Evolutionary conservation across 2,329 filamentous ascomycete genomes (phyloP).

Genomic region (Alternaria burnsii): DNA sequence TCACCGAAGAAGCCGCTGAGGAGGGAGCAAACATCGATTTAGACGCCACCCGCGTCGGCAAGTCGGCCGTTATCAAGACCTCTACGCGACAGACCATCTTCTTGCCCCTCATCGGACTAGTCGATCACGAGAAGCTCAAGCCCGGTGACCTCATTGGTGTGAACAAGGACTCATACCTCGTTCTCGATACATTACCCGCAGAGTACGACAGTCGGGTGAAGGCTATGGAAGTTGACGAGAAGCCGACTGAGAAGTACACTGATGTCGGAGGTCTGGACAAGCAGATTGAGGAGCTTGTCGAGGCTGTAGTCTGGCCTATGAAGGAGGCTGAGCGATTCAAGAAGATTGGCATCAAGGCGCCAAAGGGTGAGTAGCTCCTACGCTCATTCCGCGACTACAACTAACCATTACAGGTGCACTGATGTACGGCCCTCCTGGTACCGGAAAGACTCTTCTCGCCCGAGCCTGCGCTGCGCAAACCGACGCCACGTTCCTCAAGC

Average conservation of each 20-base stretch:
- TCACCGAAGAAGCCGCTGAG: conserved; percentile 92
- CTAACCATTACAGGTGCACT: conserved; percentile 70
- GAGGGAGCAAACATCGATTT: conserved; percentile 99
- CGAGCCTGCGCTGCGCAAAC: conserved; percentile 97
- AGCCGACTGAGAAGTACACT: conserved; percentile 98
- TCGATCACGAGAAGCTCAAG: conserved; percentile 94
- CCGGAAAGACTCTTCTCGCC: conserved; percentile 89
- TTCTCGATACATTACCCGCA: conserved; percentile 93
- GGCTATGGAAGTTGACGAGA: conserved; percentile 99
- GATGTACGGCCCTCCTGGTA: conserved; percentile 96
- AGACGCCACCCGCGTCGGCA: conserved; percentile 94
- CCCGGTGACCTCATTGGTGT: conserved; percentile 97
- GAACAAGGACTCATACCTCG: conserved; percentile 98
- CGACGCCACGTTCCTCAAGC: conserved; percentile 97
- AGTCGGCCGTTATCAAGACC: conserved; percentile 99
- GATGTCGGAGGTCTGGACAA: conserved; percentile 98
- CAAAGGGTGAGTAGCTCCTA: conserved; percentile 75
- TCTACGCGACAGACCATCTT: conserved; percentile 99
- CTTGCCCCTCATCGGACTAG: conserved; percentile 93
- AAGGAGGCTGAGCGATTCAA: conserved; percentile 99
- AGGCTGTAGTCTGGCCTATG: conserved; percentile 99
- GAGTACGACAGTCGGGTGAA: conserved; percentile 99
- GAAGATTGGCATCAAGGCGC: conserved; percentile 99
- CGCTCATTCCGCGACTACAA: not conserved
- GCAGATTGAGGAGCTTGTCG: conserved; percentile 98